Base-by-base conservation (phyloP, 1,284 basidiomycete species). In the Ceratobasidium sp. region DNA sequence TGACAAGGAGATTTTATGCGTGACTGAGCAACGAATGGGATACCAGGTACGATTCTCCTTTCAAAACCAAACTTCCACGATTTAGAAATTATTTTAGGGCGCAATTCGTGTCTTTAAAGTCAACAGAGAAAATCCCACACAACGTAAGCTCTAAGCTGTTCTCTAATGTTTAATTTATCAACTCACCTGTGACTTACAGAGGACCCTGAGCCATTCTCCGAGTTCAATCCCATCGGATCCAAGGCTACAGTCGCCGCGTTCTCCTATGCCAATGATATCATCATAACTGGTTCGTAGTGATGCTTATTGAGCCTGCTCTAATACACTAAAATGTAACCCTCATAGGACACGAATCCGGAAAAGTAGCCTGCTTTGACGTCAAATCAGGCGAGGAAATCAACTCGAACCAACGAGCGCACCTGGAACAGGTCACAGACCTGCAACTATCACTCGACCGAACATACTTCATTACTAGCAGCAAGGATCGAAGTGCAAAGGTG, bases 21-120 rank as follows among this genome's bases (percentile, higher is more conserved):
- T 99, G 82, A 99, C 98, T 0, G 98, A 99, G 87, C 96, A 98
- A 86, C 93, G 98, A 80, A 97, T 97, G 94, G 97, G 97, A 1
- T 87, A 92, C 86, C 94, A 95, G 63, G 73, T 76, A 56, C 12
- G 71, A 51, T 15, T 3, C 28, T 26, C 39, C 49, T 33, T 33
- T 4, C 4, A 39, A 28, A 51, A 6, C 23, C 15, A 20, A 40
- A 81, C 82, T 60, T 56, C 79, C 79, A 26, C 46, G 20, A 13
- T 51, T 44, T 53, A 28, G 28, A 12, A 18, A 18, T n/a, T 51
- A 23, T 53, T 26, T 13, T 67, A 76, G 83, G 91, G 92, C 80
- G 91, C 93, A n/a, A 92, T 97, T 81, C 92, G 96, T 56, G 94
- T 98, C 70, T 99, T 98, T 86, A 87, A 92, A 81, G 92, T 99